Evolutionary conservation across 345 rosid species (phyloP), one percentile per base, ranked within the genome.

Genomic region (Salix purpurea): DNA sequence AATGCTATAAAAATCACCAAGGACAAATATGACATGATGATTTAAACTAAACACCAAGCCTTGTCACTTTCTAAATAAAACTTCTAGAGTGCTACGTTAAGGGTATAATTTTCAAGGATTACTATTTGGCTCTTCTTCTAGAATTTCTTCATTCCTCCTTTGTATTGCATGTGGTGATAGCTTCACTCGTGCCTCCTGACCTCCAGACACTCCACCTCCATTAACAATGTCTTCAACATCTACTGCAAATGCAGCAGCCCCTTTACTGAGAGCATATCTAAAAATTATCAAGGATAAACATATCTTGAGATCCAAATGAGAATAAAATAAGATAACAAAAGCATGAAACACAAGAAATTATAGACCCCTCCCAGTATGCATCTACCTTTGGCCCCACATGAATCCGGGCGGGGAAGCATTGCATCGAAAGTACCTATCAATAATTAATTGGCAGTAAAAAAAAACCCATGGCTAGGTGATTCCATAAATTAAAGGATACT

Each of bases 211-310:
- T 62, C 78, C 80, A 30, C 71, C 67, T 50, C 69, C 65, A 69
- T 78, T 73, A 73, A 60, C 71, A 72, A 78, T 67, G 73, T 91
- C 89, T 74, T 87, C 91, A 77, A 91, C 77, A 85, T 96, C 98
- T 56, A 91, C 81, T 16, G 97, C 98, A 87, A 88, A 85, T 40
- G 94, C 92, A 76, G 93, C 86, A 83, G 92, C 93, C 68, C 98
- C 98, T 84, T 83, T 83, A 74, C 77, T 82, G 70, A 96, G 92
- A 79, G 98, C 98, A 82, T 91, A 90, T 82, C 92, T 91, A 76
- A 65, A 66, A 44, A 67, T 37, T 36, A 66, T 80, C 77, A 89
- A 85, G 85, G 81, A 24, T 40, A 81, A 65, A 65, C 76, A 62
- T 24, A n/a, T 42, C 32, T 73, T 46, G 71, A 28, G 32, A 56